Conservation (phyloP, 148 eudicot species). For the Salicornia ramosissima region DNA sequence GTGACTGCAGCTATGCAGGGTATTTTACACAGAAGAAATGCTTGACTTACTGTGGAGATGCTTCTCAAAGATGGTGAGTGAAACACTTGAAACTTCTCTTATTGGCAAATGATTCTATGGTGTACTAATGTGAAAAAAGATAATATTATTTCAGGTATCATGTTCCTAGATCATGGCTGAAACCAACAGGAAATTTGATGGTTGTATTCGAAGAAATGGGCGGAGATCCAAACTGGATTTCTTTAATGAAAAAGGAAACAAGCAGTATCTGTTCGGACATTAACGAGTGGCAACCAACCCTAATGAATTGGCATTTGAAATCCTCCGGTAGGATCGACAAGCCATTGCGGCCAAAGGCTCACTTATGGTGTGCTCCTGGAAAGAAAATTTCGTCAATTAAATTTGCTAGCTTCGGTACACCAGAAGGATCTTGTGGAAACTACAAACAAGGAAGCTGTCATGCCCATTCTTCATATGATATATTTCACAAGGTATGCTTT, state of each 20-base stretch:
- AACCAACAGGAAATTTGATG: conserved; percentile 63
- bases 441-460: conserved; percentile 69
- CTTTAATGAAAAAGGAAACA: conserved; percentile 64
- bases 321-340: conserved; percentile 49
- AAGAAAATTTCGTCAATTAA: conserved; percentile 61
- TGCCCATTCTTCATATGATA: conserved; percentile 63
- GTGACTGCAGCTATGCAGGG: conserved; percentile 63
- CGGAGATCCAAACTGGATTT: conserved; percentile 64
- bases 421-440: conserved; percentile 65
- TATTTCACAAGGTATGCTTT: conserved; percentile 58
- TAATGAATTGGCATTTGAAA: conserved; percentile 51
- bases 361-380: conserved; percentile 60
- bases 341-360: conserved; percentile 69
- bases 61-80: conserved; percentile 82
- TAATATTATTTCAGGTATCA: conserved; percentile 64
- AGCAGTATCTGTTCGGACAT: conserved; percentile 59
- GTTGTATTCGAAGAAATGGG: conserved; percentile 82
- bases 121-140: conserved; percentile 10
- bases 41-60: conserved; percentile 61
- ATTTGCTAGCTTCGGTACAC: conserved; percentile 87
- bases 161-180: conserved; percentile 81
- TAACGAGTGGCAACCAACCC: conserved; percentile 65
- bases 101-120: not conserved
- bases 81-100: not conserved
- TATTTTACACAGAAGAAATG: conserved; percentile 67